Evolutionary conservation across 73 alveolate genomes (phyloP).

Genomic region (Paramecium sonneborni): DNA sequence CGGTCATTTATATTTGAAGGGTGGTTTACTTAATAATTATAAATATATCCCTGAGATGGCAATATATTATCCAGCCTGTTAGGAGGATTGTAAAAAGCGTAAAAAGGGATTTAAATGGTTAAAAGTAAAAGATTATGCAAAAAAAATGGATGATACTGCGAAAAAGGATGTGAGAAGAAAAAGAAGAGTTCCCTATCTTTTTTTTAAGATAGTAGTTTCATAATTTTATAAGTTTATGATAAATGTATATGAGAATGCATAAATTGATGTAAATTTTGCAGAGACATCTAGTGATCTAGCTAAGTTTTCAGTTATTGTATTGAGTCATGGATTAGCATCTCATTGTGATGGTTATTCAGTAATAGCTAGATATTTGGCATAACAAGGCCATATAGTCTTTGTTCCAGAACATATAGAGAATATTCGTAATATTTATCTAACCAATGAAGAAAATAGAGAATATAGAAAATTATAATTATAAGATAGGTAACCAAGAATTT

Average conservation of each 20-base stretch:
- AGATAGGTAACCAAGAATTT: not conserved
- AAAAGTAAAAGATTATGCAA: not conserved
- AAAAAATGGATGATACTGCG: not conserved
- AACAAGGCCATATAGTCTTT: slow-evolving; percentile 40
- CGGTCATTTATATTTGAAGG: not conserved
- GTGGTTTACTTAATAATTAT: too few relatives aligned
- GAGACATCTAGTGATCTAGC: not conserved
- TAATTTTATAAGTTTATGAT: not conserved
- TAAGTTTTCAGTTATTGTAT: not conserved
- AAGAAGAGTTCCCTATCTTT: not conserved
- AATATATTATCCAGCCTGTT: not conserved
- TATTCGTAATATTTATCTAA: not conserved
- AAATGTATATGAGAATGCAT: not conserved
- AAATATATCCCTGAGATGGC: too few relatives aligned
- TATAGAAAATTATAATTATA: not conserved
- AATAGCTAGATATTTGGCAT: slow-evolving; percentile 17
- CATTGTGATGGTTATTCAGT: slow-evolving; percentile 52
- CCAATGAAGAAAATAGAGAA: slow-evolving; percentile 15
- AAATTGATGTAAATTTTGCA: not conserved
- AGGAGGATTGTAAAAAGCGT: not conserved
- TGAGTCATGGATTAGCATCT: slow-evolving; percentile 43
- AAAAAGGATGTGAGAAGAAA: not conserved
- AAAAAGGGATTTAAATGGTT: not conserved
- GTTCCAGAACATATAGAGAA: slow-evolving; percentile 51
- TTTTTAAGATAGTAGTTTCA: not conserved